Conservation (phyloP, 192 early-diverging fungal genomes). For the Coemansia sp. region DNA sequence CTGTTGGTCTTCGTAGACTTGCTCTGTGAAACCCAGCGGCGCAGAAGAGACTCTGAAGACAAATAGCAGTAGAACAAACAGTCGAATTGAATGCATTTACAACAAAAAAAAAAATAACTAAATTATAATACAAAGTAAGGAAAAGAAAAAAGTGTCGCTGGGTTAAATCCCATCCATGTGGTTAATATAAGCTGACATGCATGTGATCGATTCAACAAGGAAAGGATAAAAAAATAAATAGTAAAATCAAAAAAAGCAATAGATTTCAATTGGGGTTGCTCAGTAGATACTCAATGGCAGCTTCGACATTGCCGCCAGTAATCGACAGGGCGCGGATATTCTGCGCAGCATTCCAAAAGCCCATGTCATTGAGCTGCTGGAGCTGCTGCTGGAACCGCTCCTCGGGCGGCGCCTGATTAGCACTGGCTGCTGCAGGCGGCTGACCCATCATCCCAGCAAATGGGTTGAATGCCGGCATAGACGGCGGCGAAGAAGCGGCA, state of each 20-base stretch:
- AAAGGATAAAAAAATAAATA: no score
- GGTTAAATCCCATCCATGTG: no score
- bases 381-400: constrained; percentile 75
- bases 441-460: neutral
- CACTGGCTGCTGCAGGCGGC: neutral
- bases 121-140: neutral
- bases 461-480: neutral
- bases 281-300: constrained; percentile 87
- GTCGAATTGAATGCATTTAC: neutral
- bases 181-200: no score
- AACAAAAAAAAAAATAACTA: no score
- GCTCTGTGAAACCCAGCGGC: neutral
- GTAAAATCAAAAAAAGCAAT: no score
- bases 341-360: constrained; percentile 85
- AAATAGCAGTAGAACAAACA: neutral
- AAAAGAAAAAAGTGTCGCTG: neutral
- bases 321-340: constrained; percentile 88
- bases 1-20: neutral
- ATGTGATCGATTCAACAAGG: neutral
- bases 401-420: constrained; percentile 50
- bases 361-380: constrained; percentile 93
- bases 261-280: constrained; percentile 22
- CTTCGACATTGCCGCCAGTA: constrained; percentile 89
- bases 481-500: neutral
- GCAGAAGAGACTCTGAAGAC: neutral